phyloP scores from a whole-genome alignment of 352 stramenopile species.

The Globisporangium spinosum region DNA sequence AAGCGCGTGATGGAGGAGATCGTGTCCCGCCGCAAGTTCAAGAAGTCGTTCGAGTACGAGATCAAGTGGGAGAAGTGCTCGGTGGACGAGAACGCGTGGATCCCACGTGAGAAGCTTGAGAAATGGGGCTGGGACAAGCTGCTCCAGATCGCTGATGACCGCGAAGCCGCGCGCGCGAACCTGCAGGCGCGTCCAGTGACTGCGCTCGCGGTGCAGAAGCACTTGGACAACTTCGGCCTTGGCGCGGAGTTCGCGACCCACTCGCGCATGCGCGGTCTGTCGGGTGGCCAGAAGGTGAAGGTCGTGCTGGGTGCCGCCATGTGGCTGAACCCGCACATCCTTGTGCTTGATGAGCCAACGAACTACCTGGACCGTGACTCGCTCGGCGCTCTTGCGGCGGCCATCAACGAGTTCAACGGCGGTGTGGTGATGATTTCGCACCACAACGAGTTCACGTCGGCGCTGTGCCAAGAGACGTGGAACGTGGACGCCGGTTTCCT shows the following conservation, averaged over 20 bases:
- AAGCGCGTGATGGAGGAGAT: conserved; percentile 91
- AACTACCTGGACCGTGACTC: conserved; percentile 97
- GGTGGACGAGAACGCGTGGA: conserved; percentile 95
- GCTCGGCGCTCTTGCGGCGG: conserved; percentile 93
- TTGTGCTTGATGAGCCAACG: conserved; percentile 94
- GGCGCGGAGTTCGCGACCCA: conserved; percentile 96
- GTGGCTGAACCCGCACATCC: conserved; percentile 95
- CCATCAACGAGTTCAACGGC: conserved; percentile 96
- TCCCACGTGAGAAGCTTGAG: conserved; percentile 92
- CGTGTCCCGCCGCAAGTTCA: conserved; percentile 91
- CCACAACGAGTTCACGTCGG: conserved; percentile 96
- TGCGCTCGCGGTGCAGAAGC: conserved; percentile 94
- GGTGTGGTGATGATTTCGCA: conserved; percentile 98
- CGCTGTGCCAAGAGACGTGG: conserved; percentile 94
- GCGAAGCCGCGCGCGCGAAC: conserved; percentile 91
- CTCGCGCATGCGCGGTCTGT: conserved; percentile 97
- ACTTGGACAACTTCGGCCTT: conserved; percentile 96
- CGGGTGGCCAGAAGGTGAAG: conserved; percentile 98
- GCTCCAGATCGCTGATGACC: conserved; percentile 94
- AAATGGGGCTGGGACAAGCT: conserved; percentile 97
- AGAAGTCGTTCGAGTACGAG: conserved; percentile 96
- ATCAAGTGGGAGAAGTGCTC: conserved; percentile 94
- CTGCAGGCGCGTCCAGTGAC: conserved; percentile 93
- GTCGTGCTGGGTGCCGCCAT: conserved; percentile 95
- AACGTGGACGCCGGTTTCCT: conserved; percentile 89